Conservation (phyloP, 768 basidiomycete species). For the Tephrocybe sp. region DNA sequence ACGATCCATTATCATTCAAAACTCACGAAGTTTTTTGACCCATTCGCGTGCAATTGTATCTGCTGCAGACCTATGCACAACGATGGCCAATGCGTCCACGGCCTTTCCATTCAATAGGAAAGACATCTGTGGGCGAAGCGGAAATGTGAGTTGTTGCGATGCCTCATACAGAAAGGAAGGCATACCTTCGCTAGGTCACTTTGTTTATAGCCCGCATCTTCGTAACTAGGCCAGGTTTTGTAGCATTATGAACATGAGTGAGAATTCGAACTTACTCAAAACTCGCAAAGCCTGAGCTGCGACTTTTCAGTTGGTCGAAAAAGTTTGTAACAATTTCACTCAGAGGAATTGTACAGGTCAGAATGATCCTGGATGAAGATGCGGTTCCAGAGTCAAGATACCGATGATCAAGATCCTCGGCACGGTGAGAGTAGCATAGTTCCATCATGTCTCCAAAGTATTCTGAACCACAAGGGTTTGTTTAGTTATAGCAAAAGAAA, state of each 20-base stretch:
- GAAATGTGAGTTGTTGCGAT: neutral
- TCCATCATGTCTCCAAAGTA: constrained; percentile 98
- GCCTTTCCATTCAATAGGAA: constrained; percentile 88
- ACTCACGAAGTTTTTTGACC: constrained; percentile 91
- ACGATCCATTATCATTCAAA: neutral
- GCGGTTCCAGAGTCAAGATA: constrained; percentile 68
- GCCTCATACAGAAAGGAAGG: neutral
- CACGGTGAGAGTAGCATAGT: constrained; percentile 84
- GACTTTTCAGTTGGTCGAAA: constrained; percentile 91
- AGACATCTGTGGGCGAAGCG: constrained; percentile 60
- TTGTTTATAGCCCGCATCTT: constrained; percentile 85
- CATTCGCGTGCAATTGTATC: constrained; percentile 76
- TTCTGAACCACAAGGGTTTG: no score
- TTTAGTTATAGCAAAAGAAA: constrained; percentile 4
- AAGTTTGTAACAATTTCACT: constrained; percentile 95
- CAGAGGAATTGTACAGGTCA: constrained; percentile 84
- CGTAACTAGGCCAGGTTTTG: constrained; percentile 63
- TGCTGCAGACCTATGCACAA: constrained; percentile 82
- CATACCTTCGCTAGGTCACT: constrained; percentile 83
- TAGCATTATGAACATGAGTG: neutral
- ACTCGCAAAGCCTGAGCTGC: constrained; percentile 88
- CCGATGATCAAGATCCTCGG: constrained; percentile 77
- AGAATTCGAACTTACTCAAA: constrained; percentile 65
- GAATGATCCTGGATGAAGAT: constrained; percentile 65
- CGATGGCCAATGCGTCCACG: constrained; percentile 91